phyloP scores from a whole-genome alignment of 441 rosid genomes.

The Jatropha podagrica region DNA sequence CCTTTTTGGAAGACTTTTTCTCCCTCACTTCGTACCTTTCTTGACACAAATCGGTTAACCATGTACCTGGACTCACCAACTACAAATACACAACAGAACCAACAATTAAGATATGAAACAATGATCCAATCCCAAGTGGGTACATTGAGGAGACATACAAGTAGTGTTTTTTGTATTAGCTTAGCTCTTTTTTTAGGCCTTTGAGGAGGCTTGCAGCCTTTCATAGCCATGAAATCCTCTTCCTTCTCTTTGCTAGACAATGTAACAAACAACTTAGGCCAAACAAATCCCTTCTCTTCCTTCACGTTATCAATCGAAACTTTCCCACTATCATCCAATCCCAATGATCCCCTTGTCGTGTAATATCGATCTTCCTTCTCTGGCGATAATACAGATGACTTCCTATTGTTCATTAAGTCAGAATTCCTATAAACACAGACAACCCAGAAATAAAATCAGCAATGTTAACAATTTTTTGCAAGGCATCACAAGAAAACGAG shows the following conservation, averaged over 20 bases:
- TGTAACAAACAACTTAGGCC: constrained; percentile 69
- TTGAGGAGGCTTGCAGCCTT: constrained; percentile 91
- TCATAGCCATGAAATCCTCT: constrained; percentile 91
- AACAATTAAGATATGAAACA: background rate
- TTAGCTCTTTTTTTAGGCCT: constrained; percentile 89
- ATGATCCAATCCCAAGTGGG: background rate
- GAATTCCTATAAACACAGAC: constrained; percentile 37
- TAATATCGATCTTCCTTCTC: constrained; percentile 85
- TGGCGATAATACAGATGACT: constrained; percentile 47
- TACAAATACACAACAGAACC: constrained; percentile 26
- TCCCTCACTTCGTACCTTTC: constrained; percentile 92
- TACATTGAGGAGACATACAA: constrained; percentile 42
- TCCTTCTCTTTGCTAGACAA: constrained; percentile 91
- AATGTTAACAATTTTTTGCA: background rate
- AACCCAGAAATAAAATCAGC: constrained; percentile 7
- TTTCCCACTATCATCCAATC: constrained; percentile 64
- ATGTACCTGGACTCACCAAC: constrained; percentile 91
- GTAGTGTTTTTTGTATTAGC: constrained; percentile 73
- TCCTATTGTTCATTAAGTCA: constrained; percentile 45
- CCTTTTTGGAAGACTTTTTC: constrained; percentile 91
- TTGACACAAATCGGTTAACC: constrained; percentile 80
- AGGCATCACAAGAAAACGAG: background rate
- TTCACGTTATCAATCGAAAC: constrained; percentile 46
- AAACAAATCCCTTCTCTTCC: constrained; percentile 56
- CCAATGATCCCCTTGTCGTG: constrained; percentile 73